phyloP scores from a whole-genome alignment of 306 rosid genomes.

The Cucurbita moschata region DNA sequence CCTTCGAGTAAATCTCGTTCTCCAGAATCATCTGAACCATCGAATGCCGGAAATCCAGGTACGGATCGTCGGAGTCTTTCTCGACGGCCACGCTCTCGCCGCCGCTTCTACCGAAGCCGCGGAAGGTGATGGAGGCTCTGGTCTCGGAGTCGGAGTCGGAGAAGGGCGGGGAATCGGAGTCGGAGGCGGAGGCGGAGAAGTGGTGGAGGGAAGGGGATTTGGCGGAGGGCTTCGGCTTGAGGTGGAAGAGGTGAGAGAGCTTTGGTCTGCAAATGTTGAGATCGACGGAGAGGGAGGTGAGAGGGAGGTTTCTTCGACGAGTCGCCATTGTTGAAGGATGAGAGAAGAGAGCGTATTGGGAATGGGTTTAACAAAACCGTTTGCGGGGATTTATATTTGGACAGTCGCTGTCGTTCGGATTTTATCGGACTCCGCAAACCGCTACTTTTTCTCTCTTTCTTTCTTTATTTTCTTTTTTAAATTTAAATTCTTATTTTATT shows the following conservation, averaged over 20 bases:
- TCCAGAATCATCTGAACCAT: conserved; percentile 92
- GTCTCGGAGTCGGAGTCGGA: conserved; percentile 5
- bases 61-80: conserved; percentile 89
- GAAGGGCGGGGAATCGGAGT: conserved; percentile 7
- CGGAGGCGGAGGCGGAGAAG: conserved; percentile 20
- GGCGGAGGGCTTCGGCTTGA: conserved; percentile 24
- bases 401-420: conserved; percentile 4
- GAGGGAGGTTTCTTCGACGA: conserved; percentile 26
- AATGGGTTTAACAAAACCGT: background rate
- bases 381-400: conserved; percentile 5
- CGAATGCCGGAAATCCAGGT: conserved; percentile 65
- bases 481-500: no score
- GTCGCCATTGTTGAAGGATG: conserved; percentile 28
- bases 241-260: conserved; percentile 30
- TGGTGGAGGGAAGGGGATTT: conserved; percentile 4
- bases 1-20: conserved; percentile 72
- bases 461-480: no score
- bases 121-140: conserved; percentile 12
- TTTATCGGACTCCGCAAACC: background rate
- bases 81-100: conserved; percentile 79
- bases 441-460: no score
- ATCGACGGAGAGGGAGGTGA: conserved; percentile 39
- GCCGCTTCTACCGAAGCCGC: conserved; percentile 53
- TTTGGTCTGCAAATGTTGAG: conserved; percentile 56
- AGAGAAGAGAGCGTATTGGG: background rate